Percentiles rank a stretch among this genome's conserved stretches.
These are phyloP conservation scores for Hemileccinum impolitum DNA, from an alignment of 768 basidiomycete species.

Conservation along the genomic window DNA sequence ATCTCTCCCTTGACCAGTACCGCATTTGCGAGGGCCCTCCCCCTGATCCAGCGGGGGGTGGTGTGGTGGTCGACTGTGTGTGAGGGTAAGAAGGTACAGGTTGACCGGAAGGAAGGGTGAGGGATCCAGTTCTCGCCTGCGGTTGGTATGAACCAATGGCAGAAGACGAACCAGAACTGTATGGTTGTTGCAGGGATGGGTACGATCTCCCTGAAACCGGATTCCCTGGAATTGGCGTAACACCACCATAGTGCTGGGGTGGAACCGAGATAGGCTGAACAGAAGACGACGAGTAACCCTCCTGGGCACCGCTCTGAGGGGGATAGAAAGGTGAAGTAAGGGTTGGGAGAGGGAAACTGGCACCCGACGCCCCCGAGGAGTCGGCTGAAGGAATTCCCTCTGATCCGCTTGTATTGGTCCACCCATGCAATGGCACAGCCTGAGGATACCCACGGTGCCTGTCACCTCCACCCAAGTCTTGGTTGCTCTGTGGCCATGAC, in stretches of 20 bases:
- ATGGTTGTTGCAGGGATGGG: slow-evolving; percentile 27
- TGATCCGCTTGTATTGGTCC: slow-evolving; percentile 19
- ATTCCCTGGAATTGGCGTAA: slow-evolving; percentile 19
- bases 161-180: slow-evolving; percentile 18
- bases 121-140: slow-evolving; percentile 22
- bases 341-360: slow-evolving; percentile 45
- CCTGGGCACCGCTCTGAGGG: slow-evolving; percentile 31
- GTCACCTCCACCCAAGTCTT: slow-evolving; percentile 22
- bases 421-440: slow-evolving; percentile 23
- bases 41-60: slow-evolving; percentile 29
- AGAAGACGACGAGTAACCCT: slow-evolving; percentile 30
- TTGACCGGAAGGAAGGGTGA: slow-evolving; percentile 20
- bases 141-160: slow-evolving; percentile 20
- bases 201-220: slow-evolving; percentile 26
- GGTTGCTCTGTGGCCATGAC: slow-evolving; percentile 27
- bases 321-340: slow-evolving; percentile 60
- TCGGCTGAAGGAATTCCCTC: slow-evolving; percentile 22
- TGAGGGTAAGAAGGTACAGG: slow-evolving; percentile 27
- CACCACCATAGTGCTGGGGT: slow-evolving; percentile 30
- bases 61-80: slow-evolving; percentile 16
- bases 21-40: slow-evolving; percentile 24
- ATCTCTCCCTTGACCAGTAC: slow-evolving; percentile 27
- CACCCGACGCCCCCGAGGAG: slow-evolving; percentile 20
- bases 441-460: slow-evolving; percentile 31
- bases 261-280: slow-evolving; percentile 31